phyloP scores from a whole-genome alignment of 2,329 filamentous ascomycete genomes.

The Diaporthe humulicola region DNA sequence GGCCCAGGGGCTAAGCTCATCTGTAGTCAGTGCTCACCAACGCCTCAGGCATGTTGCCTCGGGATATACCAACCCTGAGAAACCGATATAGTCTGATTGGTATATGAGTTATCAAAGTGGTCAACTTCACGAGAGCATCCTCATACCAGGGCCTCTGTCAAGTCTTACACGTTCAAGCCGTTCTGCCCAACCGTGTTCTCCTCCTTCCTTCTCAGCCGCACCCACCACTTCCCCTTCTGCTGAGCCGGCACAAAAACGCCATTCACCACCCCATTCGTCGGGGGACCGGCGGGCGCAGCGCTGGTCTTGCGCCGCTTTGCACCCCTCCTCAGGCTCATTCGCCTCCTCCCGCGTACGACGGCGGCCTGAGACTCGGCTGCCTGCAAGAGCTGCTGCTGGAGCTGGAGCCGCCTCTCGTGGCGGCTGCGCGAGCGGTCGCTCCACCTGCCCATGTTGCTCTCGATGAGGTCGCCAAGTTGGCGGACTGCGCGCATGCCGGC shows the following conservation, averaged over 20 bases:
- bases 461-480: slow-evolving; percentile 33
- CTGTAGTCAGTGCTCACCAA: not conserved
- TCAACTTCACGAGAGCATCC: not conserved
- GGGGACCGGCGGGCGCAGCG: not conserved
- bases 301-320: slow-evolving; percentile 6
- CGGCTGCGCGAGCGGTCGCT: slow-evolving; percentile 25
- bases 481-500: slow-evolving; percentile 48
- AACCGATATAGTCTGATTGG: not conserved
- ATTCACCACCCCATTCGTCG: not conserved
- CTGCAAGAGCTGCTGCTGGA: slow-evolving; percentile 37
- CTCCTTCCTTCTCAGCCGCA: slow-evolving; percentile 3
- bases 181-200: not conserved
- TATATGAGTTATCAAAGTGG: not conserved
- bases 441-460: slow-evolving; percentile 30
- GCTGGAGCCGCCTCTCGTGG: slow-evolving; percentile 38
- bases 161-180: not conserved
- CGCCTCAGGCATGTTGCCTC: not conserved
- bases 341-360: slow-evolving; percentile 11
- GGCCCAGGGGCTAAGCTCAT: not conserved
- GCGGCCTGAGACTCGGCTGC: slow-evolving; percentile 28
- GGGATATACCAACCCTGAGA: not conserved
- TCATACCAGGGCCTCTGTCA: not conserved
- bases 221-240: slow-evolving; percentile 19
- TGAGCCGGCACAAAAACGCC: not conserved
- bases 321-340: slow-evolving; percentile 23